Base-by-base conservation (phyloP, 495 filamentous ascomycete genomes). In the Cercophora scortea region DNA sequence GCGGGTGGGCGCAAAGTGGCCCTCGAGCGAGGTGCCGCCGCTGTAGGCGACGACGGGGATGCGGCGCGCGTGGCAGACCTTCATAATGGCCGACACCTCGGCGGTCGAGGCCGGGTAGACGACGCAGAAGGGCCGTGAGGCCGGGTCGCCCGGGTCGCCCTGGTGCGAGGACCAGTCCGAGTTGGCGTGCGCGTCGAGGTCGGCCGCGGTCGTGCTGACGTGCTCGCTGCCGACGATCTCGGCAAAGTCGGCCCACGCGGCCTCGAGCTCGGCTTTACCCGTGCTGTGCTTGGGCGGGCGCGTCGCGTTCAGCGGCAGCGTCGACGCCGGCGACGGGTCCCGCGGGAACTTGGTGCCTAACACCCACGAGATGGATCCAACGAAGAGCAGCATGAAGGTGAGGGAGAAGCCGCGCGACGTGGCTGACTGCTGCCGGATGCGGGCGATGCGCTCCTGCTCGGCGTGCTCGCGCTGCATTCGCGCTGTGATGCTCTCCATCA, bases 211-310 rank as follows among this genome's bases (percentile, higher is more conserved):
- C 0, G 92, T 95, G 42, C 86, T 90, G 36, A 98, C 87, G 66
- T 96, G 83, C 32, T 90, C 87, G 52, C 80, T 73, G 47, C 94
- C 93, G 8, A 97, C 78, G 16, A 98, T 86, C 32, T 79, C 78
- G 40, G 84, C 82, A 61, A 97, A 91, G 66, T 98, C 93, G 6
- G 85, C 74, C 93, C 94, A 98, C 4, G 92, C 89, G 8, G 94
- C 89, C 71, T 97, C 85, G 39, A 97, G 79, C 60, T 91, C 93
- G 15, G 80, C 74, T 47, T 78, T 79, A 33, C 82, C 78, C 45
- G 82, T 77, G 60, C 96, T 81, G 63, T 94, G 88, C 52, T 73
- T 70, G 0, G 86, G 87, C 0, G 82, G 68, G 6, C 69, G 73
- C 18, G 83, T 69, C 25, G 78, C 73, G 40, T 66, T 64, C 16